Percentiles rank a stretch among this genome's conserved stretches.
These are phyloP conservation scores for Paecilomyces sp. DNA, from an alignment of 2,329 filamentous ascomycete genomes.

Conservation along the genomic window DNA sequence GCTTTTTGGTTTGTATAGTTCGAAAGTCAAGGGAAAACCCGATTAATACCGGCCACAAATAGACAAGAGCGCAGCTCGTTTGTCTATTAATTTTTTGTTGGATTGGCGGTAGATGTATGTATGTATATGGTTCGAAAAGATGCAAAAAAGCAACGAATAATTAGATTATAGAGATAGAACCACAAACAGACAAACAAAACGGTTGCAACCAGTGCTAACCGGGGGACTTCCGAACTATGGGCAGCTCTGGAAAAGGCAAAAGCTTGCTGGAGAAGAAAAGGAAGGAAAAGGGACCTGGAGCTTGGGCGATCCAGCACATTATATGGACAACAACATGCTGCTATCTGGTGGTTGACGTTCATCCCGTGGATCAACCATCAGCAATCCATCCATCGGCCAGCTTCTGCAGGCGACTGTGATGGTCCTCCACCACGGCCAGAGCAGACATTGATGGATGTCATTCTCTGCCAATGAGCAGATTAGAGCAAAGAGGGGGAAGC, in stretches of 20 bases:
- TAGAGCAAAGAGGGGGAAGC: neutral
- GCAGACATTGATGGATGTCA: neutral
- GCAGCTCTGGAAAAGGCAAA: constrained; percentile 37
- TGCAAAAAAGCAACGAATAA: constrained; percentile 12
- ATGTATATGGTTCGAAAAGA: constrained; percentile 27
- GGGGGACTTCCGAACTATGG: constrained; percentile 38
- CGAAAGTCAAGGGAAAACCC: neutral
- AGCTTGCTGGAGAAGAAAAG: constrained; percentile 60
- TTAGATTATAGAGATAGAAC: constrained; percentile 33
- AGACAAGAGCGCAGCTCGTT: constrained; percentile 14
- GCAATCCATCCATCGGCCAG: neutral
- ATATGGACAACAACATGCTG: neutral
- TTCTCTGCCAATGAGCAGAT: neutral
- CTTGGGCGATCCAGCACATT: neutral
- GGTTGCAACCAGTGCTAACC: constrained; percentile 32
- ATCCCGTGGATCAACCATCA: neutral
- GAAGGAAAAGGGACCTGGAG: constrained; percentile 30
- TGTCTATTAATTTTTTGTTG: constrained; percentile 1
- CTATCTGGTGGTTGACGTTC: constrained; percentile 2
- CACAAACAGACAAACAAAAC: constrained; percentile 41
- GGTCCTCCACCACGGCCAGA: neutral
- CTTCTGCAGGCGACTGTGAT: neutral
- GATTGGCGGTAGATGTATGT: constrained; percentile 21
- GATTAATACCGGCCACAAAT: neutral
- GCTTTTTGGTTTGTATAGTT: constrained; percentile 4